Conservation (phyloP, 257 asterid genomes). For the Osmanthus fragrans region DNA sequence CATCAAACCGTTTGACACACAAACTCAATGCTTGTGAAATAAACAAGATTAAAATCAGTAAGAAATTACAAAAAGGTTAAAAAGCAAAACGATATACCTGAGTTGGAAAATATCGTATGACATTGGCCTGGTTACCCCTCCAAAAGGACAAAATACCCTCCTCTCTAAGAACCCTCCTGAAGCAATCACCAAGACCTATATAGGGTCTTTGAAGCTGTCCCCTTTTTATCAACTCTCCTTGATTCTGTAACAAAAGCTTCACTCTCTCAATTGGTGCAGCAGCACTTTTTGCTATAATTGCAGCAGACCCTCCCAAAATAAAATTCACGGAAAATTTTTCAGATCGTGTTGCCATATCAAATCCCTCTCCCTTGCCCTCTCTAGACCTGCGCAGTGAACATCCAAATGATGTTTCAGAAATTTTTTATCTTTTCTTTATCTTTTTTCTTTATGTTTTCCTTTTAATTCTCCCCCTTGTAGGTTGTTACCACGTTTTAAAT, state of each 20-base stretch:
- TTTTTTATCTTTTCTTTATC: background rate
- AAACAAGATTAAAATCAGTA: background rate
- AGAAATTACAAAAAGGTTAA: background rate
- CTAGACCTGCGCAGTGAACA: slow-evolving; percentile 34
- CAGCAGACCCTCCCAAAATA: slow-evolving; percentile 83
- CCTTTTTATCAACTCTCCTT: slow-evolving; percentile 81
- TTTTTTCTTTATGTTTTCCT: background rate
- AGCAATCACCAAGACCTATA: slow-evolving; percentile 67
- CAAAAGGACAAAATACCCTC: slow-evolving; percentile 81
- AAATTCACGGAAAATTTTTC: slow-evolving; percentile 78
- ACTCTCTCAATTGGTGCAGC: slow-evolving; percentile 98
- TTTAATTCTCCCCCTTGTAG: background rate
- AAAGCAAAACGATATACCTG: slow-evolving; percentile 51
- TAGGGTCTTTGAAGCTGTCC: slow-evolving; percentile 87
- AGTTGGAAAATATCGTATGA: slow-evolving; percentile 93
- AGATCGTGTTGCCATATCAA: slow-evolving; percentile 52
- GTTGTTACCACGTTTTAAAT: background rate
- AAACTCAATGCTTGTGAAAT: too few relatives aligned
- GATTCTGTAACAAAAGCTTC: slow-evolving; percentile 95
- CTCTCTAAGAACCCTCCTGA: slow-evolving; percentile 64
- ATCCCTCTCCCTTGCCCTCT: slow-evolving; percentile 41
- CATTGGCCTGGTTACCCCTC: slow-evolving; percentile 98
- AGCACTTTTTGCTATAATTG: slow-evolving; percentile 71
- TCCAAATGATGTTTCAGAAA: slow-evolving; percentile 8
- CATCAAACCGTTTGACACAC: background rate